Percentiles rank a stretch among this genome's conserved stretches.
phyloP scores from a whole-genome alignment of 2,329 filamentous ascomycete genomes.

The Sarocladium strictum region DNA sequence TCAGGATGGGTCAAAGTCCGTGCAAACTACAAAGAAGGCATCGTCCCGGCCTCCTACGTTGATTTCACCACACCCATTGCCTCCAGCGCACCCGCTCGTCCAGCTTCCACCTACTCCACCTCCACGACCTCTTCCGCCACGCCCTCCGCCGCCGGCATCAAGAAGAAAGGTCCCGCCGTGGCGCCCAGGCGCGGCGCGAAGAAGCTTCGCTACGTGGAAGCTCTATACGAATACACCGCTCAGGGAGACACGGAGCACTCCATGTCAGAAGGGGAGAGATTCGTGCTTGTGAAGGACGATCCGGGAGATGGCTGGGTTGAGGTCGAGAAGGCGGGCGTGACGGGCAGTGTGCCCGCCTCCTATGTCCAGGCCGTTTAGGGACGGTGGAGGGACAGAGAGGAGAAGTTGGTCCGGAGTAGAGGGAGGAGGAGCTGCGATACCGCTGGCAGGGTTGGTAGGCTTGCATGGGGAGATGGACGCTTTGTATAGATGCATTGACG shows the following conservation, averaged over 20 bases:
- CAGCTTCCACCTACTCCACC: slow-evolving; percentile 71
- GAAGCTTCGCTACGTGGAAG: slow-evolving; percentile 89
- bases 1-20: slow-evolving; percentile 88
- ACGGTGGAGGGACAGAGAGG: not conserved
- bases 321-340: slow-evolving; percentile 83
- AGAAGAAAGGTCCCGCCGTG: slow-evolving; percentile 88
- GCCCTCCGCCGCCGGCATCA: slow-evolving; percentile 33
- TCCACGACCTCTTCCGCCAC: slow-evolving; percentile 41
- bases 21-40: slow-evolving; percentile 66
- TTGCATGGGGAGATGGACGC: not conserved
- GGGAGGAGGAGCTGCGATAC: not conserved
- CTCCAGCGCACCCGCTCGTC: slow-evolving; percentile 40
- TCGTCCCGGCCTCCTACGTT: slow-evolving; percentile 83
- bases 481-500: slow-evolving; percentile 1
- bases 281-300: slow-evolving; percentile 84
- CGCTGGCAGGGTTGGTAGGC: not conserved
- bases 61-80: slow-evolving; percentile 52
- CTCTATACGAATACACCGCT: slow-evolving; percentile 85
- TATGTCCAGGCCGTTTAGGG: slow-evolving; percentile 73
- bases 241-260: slow-evolving; percentile 81
- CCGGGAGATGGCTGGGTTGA: slow-evolving; percentile 94
- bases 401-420: not conserved
- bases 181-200: slow-evolving; percentile 87
- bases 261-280: slow-evolving; percentile 86
- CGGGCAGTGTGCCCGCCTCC: slow-evolving; percentile 86